Evolutionary conservation across 371 early-diverging fungal species (phyloP).

Genomic region (Lichtheimia ramosa): DNA sequence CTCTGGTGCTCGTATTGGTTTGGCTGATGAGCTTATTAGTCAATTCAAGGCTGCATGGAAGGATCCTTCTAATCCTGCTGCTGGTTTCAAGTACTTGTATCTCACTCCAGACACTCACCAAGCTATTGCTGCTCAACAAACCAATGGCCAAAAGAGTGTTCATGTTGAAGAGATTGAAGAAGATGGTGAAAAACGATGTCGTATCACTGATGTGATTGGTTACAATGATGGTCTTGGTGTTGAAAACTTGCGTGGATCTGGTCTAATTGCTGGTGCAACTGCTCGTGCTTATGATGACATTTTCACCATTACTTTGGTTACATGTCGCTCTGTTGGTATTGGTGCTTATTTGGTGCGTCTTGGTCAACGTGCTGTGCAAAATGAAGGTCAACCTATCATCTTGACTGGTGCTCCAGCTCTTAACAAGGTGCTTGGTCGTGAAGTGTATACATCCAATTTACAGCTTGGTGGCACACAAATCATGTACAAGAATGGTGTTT

Average conservation of each 20-base stretch:
- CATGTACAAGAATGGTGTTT: slow-evolving; percentile 98
- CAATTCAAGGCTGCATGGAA: slow-evolving; percentile 89
- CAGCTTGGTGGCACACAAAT: slow-evolving; percentile 99
- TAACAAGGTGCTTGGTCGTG: slow-evolving; percentile 98
- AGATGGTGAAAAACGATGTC: slow-evolving; percentile 77
- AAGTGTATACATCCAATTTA: slow-evolving; percentile 97
- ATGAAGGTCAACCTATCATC: slow-evolving; percentile 97
- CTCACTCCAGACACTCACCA: slow-evolving; percentile 75
- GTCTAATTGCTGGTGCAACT: slow-evolving; percentile 98
- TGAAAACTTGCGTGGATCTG: slow-evolving; percentile 97
- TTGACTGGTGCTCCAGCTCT: slow-evolving; percentile 98
- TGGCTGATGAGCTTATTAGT: slow-evolving; percentile 89
- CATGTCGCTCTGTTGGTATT: slow-evolving; percentile 98
- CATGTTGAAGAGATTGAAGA: slow-evolving; percentile 68
- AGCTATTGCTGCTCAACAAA: slow-evolving; percentile 50
- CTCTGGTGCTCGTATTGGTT: slow-evolving; percentile 98
- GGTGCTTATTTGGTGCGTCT: slow-evolving; percentile 99
- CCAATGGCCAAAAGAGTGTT: slow-evolving; percentile 57
- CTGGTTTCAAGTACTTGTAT: slow-evolving; percentile 94
- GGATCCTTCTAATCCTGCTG: slow-evolving; percentile 74
- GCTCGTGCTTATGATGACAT: slow-evolving; percentile 94
- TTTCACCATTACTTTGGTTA: slow-evolving; percentile 96
- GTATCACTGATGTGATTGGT: slow-evolving; percentile 91
- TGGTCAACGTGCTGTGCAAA: slow-evolving; percentile 97
- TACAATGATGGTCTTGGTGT: slow-evolving; percentile 91